Evolutionary conservation across 345 rosid genomes (phyloP).

Genomic region (Syzygium grande): DNA sequence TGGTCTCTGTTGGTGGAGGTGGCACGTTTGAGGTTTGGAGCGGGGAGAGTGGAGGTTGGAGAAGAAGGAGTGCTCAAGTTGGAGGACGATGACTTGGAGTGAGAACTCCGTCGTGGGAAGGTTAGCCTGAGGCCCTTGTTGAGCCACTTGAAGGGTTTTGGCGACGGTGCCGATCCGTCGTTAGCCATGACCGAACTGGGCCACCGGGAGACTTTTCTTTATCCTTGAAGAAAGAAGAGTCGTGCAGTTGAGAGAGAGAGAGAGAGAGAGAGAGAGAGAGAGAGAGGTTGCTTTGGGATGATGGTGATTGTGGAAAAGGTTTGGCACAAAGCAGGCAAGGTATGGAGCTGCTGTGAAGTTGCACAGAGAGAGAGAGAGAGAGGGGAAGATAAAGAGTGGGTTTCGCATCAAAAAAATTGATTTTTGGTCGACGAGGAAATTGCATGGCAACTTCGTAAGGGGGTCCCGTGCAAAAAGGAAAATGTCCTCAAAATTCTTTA

Average conservation of each 20-base stretch:
- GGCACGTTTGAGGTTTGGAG: background rate
- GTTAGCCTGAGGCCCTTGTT: conserved; percentile 1
- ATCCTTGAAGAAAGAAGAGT: background rate
- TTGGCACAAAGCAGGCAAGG: background rate
- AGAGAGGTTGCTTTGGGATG: background rate
- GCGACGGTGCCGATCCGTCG: background rate
- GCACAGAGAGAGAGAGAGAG: background rate
- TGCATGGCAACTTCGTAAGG: conserved; percentile 24
- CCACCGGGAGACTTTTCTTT: background rate
- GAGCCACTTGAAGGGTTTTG: conserved; percentile 7
- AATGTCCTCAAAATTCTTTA: background rate
- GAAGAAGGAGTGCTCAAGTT: background rate
- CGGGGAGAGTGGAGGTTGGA: background rate
- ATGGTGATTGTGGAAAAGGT: background rate
- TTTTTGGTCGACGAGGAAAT: background rate
- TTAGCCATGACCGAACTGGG: background rate
- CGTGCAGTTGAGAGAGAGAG: background rate
- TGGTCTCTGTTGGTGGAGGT: conserved; percentile 8
- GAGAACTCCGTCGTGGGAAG: background rate
- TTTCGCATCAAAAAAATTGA: background rate
- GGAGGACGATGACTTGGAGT: background rate
- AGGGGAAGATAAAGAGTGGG: background rate
- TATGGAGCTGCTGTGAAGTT: conserved; percentile 5
- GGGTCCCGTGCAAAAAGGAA: background rate
- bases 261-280: background rate